Base-by-base conservation (phyloP, 345 rosid genomes). In the Populus euphratica region DNA sequence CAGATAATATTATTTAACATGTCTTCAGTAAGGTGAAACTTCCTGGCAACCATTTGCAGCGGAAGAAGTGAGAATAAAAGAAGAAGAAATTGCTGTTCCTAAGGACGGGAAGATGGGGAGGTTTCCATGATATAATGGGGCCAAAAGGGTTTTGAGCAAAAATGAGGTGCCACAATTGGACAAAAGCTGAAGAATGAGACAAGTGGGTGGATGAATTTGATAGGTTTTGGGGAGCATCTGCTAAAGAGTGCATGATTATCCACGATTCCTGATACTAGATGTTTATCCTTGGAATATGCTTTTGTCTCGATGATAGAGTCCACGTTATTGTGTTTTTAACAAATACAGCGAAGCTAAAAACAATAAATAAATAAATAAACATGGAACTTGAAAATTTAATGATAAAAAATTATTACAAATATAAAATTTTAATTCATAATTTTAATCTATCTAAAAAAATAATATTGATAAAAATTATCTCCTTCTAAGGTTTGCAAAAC, bases 201-300 rank as follows among this genome's bases (percentile, higher is more conserved):
- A 75, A 82, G 68, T 4, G 18, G 61, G 74, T 41, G 49, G 35
- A 20, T 35, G 70, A 56, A 10, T 36, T 20, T 12, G 81, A 77
- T 52, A 70, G 78, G 66, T 12, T 49, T 71, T 31, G 27, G 70
- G 69, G 72, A 80, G 84, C 73, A 82, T 79, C 80, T 85, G 80
- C 84, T 49, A 71, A 66, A 69, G 17, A 68, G 80, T 76, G 80
- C 8, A 83, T 85, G 84, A 85, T 87, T 88, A 89, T 90, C 89
- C 87, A 81, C 76, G 80, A 79, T 31, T 41, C 56, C 68, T 25
- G 25, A 21, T 86, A 70, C 43, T n/a, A 68, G 25, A 81, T 81
- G 66, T 76, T 87, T 82, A 85, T 87, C 79, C 81, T 76, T 68
- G 61, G 75, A 81, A 81, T 87, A 86, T 88, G 92, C 91, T 86